phyloP scores from a whole-genome alignment of 768 basidiomycete genomes.

The Gelatoporia subvermispora region DNA sequence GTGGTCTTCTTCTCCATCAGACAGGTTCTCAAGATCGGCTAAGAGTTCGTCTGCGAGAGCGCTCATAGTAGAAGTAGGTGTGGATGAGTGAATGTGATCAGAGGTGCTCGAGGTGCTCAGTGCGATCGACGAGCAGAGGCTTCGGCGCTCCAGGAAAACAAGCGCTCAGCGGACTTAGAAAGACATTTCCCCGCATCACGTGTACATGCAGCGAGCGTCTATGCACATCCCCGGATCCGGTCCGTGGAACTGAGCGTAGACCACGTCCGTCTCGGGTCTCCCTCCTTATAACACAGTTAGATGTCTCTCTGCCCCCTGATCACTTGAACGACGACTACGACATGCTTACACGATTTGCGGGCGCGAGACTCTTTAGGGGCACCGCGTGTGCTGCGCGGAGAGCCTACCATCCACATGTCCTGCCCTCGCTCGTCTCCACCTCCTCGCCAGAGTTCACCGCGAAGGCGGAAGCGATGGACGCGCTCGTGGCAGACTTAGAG shows the following conservation, averaged over 20 bases:
- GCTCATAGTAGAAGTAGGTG: slow-evolving; percentile 47
- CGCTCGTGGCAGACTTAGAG: slow-evolving; percentile 60
- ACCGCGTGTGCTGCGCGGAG: slow-evolving; percentile 6
- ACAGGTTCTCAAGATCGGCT: slow-evolving; percentile 86
- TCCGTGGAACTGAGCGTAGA: background rate
- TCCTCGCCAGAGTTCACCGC: slow-evolving; percentile 66
- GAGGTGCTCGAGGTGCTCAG: background rate
- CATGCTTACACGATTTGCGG: background rate
- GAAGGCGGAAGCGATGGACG: slow-evolving; percentile 66
- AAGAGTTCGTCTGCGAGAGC: slow-evolving; percentile 88
- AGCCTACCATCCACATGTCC: slow-evolving; percentile 63
- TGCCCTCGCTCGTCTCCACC: slow-evolving; percentile 68
- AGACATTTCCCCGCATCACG: too few relatives aligned
- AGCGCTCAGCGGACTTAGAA: too few relatives aligned
- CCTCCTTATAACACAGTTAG: too few relatives aligned
- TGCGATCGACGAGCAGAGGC: too few relatives aligned
- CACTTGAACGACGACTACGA: too few relatives aligned
- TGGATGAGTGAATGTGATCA: too few relatives aligned
- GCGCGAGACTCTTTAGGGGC: background rate
- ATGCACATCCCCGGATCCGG: background rate
- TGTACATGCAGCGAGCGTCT: slow-evolving; percentile 1
- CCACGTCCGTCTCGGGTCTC: background rate
- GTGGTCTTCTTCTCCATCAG: slow-evolving; percentile 50
- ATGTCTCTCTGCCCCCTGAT: too few relatives aligned
- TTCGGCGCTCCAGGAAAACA: too few relatives aligned